These are phyloP conservation scores for Backusella mclennaniae DNA, from an alignment of 192 early-diverging fungal genomes.

Conservation along the genomic window DNA sequence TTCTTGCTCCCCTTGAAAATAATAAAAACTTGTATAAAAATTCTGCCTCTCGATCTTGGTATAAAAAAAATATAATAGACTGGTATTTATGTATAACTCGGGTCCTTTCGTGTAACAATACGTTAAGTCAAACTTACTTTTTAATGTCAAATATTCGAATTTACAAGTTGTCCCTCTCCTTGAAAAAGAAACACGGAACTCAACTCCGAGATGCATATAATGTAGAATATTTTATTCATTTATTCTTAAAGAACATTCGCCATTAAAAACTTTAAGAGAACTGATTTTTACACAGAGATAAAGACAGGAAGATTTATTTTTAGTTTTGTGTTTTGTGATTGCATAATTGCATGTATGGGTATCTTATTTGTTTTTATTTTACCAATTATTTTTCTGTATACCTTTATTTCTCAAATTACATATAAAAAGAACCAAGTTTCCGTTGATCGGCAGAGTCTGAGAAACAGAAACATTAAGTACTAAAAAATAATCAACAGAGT, in stretches of 20 bases:
- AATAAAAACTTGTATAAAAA: not conserved
- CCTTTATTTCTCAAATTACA: constrained; percentile 2
- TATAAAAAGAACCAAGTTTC: not conserved
- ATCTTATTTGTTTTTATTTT: not conserved
- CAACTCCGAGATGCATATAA: not conserved
- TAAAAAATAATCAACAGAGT: not conserved
- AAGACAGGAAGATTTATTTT: not conserved
- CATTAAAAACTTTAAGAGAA: not conserved
- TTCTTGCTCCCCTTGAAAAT: not conserved
- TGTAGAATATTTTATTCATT: not conserved
- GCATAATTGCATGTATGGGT: not conserved
- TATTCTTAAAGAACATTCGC: not conserved
- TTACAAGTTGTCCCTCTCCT: not conserved
- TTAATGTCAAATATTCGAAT: constrained; percentile 1
- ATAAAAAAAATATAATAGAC: constrained; percentile 5
- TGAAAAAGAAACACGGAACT: not conserved
- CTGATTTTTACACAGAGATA: too few species aligned
- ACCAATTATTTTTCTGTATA: not conserved
- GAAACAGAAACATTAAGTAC: not conserved
- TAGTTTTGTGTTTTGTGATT: not conserved
- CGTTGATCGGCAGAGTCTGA: constrained; percentile 1
- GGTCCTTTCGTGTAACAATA: not conserved
- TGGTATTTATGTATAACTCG: not conserved
- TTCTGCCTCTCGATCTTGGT: not conserved
- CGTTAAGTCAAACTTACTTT: not conserved